A percentile compares a stretch with the other conserved stretches of the same genome.
Conservation (phyloP, 169 alveolate species). For the Cryptosporidium viatorum region DNA sequence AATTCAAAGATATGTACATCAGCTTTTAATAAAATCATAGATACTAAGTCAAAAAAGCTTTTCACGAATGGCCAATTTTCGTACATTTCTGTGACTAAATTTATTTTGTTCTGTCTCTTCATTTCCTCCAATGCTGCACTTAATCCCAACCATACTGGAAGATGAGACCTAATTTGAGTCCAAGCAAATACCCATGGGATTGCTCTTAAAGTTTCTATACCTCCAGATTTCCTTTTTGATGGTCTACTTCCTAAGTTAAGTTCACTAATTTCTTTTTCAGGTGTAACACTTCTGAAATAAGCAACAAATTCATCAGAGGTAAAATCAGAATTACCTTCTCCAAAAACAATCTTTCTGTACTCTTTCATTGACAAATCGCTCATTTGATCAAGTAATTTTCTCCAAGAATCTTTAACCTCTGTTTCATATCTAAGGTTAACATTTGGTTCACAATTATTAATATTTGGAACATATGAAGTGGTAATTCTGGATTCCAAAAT, state of each 20-base stretch:
- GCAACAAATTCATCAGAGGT: slow-evolving; percentile 81
- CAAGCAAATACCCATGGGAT: slow-evolving; percentile 91
- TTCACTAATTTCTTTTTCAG: slow-evolving; percentile 85
- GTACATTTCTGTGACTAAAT: slow-evolving; percentile 81
- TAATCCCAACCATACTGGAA: slow-evolving; percentile 88
- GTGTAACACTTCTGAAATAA: slow-evolving; percentile 85
- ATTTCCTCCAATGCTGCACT: slow-evolving; percentile 78
- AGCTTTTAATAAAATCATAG: slow-evolving; percentile 84
- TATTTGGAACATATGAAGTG: neutral
- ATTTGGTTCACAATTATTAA: neutral
- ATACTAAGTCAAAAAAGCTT: slow-evolving; percentile 84
- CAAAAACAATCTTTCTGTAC: slow-evolving; percentile 81
- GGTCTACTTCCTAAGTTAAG: slow-evolving; percentile 87
- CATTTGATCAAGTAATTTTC: slow-evolving; percentile 82
- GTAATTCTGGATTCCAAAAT: slow-evolving; percentile 76
- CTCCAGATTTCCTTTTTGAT: slow-evolving; percentile 84
- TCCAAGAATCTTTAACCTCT: slow-evolving; percentile 79
- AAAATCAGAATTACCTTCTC: slow-evolving; percentile 83
- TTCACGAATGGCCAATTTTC: slow-evolving; percentile 86
- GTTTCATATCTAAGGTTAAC: neutral
- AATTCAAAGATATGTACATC: slow-evolving; percentile 79
- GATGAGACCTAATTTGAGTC: slow-evolving; percentile 86
- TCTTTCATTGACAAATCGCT: slow-evolving; percentile 82
- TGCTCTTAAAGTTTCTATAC: slow-evolving; percentile 87
- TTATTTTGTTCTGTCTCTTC: slow-evolving; percentile 61